These are phyloP conservation scores for Juglanconis oblonga DNA, from an alignment of 2,329 filamentous ascomycete species.

Conservation along the genomic window DNA sequence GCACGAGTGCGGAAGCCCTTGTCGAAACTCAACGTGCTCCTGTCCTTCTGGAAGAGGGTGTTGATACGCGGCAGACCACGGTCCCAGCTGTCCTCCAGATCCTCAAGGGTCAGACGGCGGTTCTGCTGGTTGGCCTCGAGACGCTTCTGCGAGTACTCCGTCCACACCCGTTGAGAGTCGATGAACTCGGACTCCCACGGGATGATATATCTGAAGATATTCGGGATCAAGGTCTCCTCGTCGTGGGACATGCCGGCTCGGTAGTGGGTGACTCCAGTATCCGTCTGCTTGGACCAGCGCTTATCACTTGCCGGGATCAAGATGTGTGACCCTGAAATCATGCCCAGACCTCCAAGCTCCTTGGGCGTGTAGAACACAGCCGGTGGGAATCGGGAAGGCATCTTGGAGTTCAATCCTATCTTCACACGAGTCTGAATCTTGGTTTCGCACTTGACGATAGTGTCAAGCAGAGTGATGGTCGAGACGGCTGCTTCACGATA, in stretches of 20 bases:
- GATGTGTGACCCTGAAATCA: conserved; percentile 99
- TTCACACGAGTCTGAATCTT: conserved; percentile 99
- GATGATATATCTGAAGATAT: conserved; percentile 99
- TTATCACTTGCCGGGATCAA: conserved; percentile 97
- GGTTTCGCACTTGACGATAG: conserved; percentile 98
- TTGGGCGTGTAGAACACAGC: conserved; percentile 99
- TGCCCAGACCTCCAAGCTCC: conserved; percentile 92
- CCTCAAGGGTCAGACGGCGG: conserved; percentile 86
- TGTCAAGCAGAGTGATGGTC: conserved; percentile 89
- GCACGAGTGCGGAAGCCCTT: conserved; percentile 95
- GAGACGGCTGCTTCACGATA: conserved; percentile 97
- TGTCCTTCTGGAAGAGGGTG: conserved; percentile 96
- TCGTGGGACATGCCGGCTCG: conserved; percentile 97
- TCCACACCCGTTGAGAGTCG: conserved; percentile 98
- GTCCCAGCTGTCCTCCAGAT: conserved; percentile 98
- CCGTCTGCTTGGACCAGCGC: conserved; percentile 97
- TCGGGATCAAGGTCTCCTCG: conserved; percentile 95
- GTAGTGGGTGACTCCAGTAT: conserved; percentile 95
- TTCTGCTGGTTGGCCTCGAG: conserved; percentile 97
- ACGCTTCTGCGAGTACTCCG: conserved; percentile 97
- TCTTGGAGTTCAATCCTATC: conserved; percentile 98
- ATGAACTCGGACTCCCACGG: conserved; percentile 99
- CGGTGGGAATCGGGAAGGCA: conserved; percentile 97
- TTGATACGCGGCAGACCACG: conserved; percentile 97
- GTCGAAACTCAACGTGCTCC: conserved; percentile 95